Base-by-base conservation (phyloP, 1,139 yeast species). In the Chernovozyma sophiae-reginae region DNA sequence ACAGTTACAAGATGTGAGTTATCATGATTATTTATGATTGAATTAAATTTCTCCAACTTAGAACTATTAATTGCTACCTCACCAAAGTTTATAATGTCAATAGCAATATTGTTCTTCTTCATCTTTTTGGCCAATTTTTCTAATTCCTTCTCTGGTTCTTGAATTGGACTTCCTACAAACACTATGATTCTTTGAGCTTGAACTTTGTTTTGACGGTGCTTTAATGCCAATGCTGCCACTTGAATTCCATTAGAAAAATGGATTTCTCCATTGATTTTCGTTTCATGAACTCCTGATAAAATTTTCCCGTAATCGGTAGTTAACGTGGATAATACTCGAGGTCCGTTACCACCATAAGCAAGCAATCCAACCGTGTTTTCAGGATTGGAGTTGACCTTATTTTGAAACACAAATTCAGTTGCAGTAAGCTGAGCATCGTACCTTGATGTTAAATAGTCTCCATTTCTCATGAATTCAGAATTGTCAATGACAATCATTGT, bases 151-250 rank as follows among this genome's bases (percentile, higher is more conserved):
- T 81, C 83, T 16, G 75, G 69, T 43, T 86, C 95, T 19, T 55
- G 55, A 35, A 94, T 72, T 25, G 97, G 97, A 40, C 90, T 79
- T 22, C 96, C 97, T 30, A 89, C 90, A 63, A 94, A 92, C 32
- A 79, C 87, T 44, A 92, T 75, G 45, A 94, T 86, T 48, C 98
- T 74, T 63, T 90, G 97, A 48, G 80, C 85, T 57, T 90, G 97
- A 8, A 84, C 83, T 61, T 86, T 87, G 65, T 92, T 89, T 60
- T 89, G 96, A 56, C 98, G 87, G 64, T 92, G 97, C 57, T 89
- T 92, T 54, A 92, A 77, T 11, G 97, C 97, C 54, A 94, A 74
- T 34, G 95, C 95, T n/a, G 97, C 98, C 45, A 92, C 96, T 63
- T 90, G 96, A 48, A 92, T 79, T 13, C 96, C 95, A 34, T 90